Evolutionary conservation across 352 stramenopile genomes (phyloP).

Genomic region (Elongisporangium anandrum): DNA sequence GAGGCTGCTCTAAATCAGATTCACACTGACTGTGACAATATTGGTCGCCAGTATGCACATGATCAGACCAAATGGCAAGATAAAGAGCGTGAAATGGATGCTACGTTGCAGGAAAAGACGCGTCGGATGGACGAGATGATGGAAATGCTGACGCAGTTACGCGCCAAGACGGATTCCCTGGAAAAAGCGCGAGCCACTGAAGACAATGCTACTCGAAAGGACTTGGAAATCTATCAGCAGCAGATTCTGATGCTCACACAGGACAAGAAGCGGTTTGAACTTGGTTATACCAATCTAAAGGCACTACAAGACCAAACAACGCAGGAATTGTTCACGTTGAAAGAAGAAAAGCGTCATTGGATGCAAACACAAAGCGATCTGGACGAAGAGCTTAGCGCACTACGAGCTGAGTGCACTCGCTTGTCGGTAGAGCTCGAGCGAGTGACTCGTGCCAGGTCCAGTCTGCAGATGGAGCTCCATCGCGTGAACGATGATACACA

Average conservation of each 20-base stretch:
- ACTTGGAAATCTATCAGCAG: conserved; percentile 37
- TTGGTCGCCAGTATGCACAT: conserved; percentile 10
- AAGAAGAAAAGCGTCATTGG: conserved; percentile 28
- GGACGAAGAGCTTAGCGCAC: conserved; percentile 21
- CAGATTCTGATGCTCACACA: conserved; percentile 22
- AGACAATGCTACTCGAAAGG: conserved; percentile 12
- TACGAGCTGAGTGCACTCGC: conserved; percentile 17
- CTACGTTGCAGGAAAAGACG: conserved; percentile 44
- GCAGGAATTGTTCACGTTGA: conserved; percentile 19
- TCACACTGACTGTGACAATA: conserved; percentile 19
- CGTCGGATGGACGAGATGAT: conserved; percentile 59
- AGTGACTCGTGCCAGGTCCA: conserved; percentile 29
- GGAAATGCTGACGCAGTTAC: conserved; percentile 51
- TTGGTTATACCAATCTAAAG: conserved; percentile 15
- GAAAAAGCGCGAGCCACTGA: conserved; percentile 35
- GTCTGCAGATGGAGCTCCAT: conserved; percentile 52
- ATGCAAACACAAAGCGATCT: conserved; percentile 20
- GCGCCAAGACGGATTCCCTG: conserved; percentile 39
- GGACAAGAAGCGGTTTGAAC: conserved; percentile 38
- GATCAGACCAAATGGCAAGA: conserved; percentile 31
- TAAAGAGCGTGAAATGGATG: conserved; percentile 23
- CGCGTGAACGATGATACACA: conserved; percentile 47
- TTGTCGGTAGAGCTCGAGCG: conserved; percentile 44
- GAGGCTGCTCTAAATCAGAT: conserved; percentile 12
- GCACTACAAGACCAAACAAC: conserved; percentile 24